A percentile compares a stretch with the other conserved stretches of the same genome.
These are phyloP conservation scores for Closterium sp. DNA, from an alignment of 139 green algal genomes.

Conservation along the genomic window DNA sequence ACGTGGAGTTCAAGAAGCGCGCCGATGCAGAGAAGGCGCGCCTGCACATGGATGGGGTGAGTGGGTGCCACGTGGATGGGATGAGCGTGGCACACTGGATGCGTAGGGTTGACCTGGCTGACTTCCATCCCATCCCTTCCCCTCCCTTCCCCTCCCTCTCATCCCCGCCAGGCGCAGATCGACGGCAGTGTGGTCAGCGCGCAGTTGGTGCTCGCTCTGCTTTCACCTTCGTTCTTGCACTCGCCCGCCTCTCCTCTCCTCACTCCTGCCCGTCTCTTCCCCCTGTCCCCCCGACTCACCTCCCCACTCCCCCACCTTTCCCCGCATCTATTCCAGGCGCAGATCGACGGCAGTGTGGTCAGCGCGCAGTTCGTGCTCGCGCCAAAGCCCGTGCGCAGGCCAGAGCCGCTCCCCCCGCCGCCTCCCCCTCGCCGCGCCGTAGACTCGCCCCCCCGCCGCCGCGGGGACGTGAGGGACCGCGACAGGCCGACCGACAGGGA, in stretches of 20 bases:
- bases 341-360: constrained; percentile 41
- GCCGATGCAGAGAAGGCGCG: constrained; percentile 47
- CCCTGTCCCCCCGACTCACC: not conserved
- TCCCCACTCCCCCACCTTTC: not conserved
- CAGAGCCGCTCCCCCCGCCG: not conserved
- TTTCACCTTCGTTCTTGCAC: not conserved
- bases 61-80: not conserved
- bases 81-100: no score
- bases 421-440: not conserved
- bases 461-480: not conserved
- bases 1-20: constrained; percentile 48
- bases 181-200: constrained; percentile 42
- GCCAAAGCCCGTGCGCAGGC: constrained; percentile 1
- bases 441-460: not conserved
- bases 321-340: constrained; percentile 4
- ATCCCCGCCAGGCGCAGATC: constrained; percentile 39
- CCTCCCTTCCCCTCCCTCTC: not conserved
- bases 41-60: constrained; percentile 53
- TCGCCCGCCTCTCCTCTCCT: no score
- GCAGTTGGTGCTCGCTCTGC: constrained; percentile 33
- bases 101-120: no score
- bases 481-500: not conserved
- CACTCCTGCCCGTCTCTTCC: not conserved
- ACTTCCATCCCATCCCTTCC: no score
- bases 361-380: constrained; percentile 39